phyloP scores from a whole-genome alignment of 129 eudicot genomes.

The Artemisia tridentata region DNA sequence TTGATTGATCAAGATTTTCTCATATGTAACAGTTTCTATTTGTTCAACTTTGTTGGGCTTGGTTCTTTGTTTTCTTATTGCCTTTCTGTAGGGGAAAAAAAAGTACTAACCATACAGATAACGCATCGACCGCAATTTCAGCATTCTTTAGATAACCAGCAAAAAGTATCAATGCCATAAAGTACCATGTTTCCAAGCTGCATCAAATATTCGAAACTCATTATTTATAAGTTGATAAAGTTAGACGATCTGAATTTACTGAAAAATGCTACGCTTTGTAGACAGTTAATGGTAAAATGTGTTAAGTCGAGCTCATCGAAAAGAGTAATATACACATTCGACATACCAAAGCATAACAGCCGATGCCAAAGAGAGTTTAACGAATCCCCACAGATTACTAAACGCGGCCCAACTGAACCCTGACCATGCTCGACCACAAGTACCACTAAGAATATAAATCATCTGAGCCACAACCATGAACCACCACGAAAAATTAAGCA shows the following conservation, averaged over 20 bases:
- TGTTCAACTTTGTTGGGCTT: no score
- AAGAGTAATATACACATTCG: not conserved
- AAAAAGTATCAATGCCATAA: constrained; percentile 36
- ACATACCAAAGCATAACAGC: constrained; percentile 56
- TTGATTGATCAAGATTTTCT: no score
- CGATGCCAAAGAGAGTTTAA: constrained; percentile 44
- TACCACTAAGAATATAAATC: constrained; percentile 32
- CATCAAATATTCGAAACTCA: not conserved
- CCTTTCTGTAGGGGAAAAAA: not conserved
- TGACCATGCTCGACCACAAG: constrained; percentile 47
- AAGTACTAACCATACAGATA: constrained; percentile 52
- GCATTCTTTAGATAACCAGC: constrained; percentile 51
- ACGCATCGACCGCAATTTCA: constrained; percentile 42
- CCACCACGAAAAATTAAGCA: constrained; percentile 51
- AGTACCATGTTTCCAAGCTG: constrained; percentile 44
- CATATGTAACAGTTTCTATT: no score
- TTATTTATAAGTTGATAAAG: not conserved
- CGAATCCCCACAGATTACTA: constrained; percentile 44
- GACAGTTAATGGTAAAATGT: no score
- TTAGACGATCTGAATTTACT: not conserved
- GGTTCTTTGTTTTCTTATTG: no score
- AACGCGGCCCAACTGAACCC: constrained; percentile 49
- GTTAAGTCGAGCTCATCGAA: no score
- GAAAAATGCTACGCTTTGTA: no score
- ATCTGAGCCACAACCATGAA: constrained; percentile 42